phyloP scores from a whole-genome alignment of 73 alveolate species.

The Stentor coeruleus region DNA sequence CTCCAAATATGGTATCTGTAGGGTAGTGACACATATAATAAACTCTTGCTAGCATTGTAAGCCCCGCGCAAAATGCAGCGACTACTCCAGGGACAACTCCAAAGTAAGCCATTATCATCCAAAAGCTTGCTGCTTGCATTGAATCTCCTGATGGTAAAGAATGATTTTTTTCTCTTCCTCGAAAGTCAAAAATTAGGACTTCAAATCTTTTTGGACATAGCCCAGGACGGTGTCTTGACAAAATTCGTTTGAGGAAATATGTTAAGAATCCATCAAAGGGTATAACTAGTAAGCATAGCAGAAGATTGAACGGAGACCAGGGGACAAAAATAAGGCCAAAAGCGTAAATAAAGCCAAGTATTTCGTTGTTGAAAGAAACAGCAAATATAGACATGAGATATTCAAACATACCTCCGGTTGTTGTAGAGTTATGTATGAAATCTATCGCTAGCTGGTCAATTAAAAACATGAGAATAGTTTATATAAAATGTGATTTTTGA shows the following conservation, averaged over 20 bases:
- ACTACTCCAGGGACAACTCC: conserved; percentile 28
- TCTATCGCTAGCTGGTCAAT: not conserved
- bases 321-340: not conserved
- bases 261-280: not conserved
- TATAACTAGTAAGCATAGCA: not conserved
- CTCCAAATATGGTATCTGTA: conserved; percentile 81
- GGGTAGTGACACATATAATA: conserved; percentile 76
- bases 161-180: conserved; percentile 50
- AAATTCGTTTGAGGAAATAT: not conserved
- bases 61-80: conserved; percentile 42
- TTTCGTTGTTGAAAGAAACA: not conserved
- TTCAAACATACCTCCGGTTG: not conserved
- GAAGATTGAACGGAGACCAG: not conserved
- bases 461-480: not conserved
- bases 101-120: conserved; percentile 32
- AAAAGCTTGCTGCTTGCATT: conserved; percentile 70
- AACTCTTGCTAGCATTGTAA: conserved; percentile 63
- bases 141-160: conserved; percentile 93
- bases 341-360: not conserved
- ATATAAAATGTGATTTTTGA: no score
- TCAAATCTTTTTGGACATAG: not conserved
- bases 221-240: conserved; percentile 15
- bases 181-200: conserved; percentile 33
- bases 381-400: conserved; percentile 16
- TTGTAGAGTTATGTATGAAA: not conserved